Percentiles rank a stretch among this genome's conserved stretches.
phyloP scores from a whole-genome alignment of 1,139 yeast genomes.

The Arxiozyma telluris region DNA sequence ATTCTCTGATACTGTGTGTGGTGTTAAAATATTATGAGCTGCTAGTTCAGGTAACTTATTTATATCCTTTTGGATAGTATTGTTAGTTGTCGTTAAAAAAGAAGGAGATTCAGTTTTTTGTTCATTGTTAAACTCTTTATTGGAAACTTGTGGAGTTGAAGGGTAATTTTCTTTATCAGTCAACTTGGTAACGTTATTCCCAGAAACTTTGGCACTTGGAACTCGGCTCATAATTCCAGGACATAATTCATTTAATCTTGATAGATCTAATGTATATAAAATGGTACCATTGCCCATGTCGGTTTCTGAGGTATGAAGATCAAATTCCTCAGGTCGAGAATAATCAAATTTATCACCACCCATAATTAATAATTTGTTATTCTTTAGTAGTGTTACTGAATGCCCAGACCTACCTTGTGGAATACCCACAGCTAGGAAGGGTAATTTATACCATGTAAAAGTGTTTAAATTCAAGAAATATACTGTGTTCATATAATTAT shows the following conservation, averaged over 20 bases:
- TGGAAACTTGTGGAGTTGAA: not conserved
- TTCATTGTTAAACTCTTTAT: not conserved
- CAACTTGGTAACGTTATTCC: not conserved
- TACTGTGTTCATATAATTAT: constrained; percentile 58
- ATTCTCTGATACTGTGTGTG: constrained; percentile 6
- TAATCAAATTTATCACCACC: constrained; percentile 82
- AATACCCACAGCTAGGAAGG: constrained; percentile 39
- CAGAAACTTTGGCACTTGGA: not conserved
- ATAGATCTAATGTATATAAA: constrained; percentile 53
- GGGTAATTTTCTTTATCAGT: not conserved
- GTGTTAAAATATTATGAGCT: constrained; percentile 10
- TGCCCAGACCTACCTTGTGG: constrained; percentile 96
- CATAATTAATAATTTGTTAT: constrained; percentile 68
- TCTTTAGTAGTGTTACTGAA: constrained; percentile 61
- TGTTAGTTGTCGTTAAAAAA: not conserved
- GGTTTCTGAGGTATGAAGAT: constrained; percentile 39
- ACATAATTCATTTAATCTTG: constrained; percentile 27
- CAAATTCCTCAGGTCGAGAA: constrained; percentile 38
- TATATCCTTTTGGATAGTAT: not conserved
- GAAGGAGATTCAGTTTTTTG: not conserved
- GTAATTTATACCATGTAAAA: constrained; percentile 62
- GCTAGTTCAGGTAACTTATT: constrained; percentile 4
- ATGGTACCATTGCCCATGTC: constrained; percentile 49
- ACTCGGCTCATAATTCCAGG: constrained; percentile 28
- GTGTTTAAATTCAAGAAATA: constrained; percentile 71